Percentiles rank a stretch among this genome's conserved stretches.
phyloP scores from a whole-genome alignment of 2,329 filamentous ascomycete genomes.

The Teratosphaeria zuluensis region DNA sequence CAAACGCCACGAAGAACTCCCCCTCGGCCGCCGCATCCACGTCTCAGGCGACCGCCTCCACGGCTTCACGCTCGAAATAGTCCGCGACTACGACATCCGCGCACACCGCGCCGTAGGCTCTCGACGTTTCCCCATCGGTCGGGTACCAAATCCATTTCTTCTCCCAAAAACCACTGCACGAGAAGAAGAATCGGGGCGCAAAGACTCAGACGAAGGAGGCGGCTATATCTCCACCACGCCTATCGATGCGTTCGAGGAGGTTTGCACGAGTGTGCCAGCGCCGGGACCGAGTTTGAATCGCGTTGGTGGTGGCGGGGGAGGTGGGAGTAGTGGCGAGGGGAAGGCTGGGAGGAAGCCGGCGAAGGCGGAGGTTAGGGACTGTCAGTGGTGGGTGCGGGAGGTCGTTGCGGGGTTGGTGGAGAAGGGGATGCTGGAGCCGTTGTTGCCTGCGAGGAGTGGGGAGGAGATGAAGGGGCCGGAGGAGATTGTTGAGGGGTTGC shows the following conservation, averaged over 20 bases:
- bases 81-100: slow-evolving; percentile 9
- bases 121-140: background rate
- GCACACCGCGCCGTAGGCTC: slow-evolving; percentile 5
- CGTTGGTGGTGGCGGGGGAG: background rate
- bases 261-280: background rate
- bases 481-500: background rate
- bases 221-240: no score
- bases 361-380: slow-evolving; percentile 9
- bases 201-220: no score
- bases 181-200: no score
- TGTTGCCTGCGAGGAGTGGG: background rate
- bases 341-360: slow-evolving; percentile 2
- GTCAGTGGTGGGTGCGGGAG: slow-evolving; percentile 12
- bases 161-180: no score
- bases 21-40: slow-evolving; percentile 8
- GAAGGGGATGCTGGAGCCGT: slow-evolving; percentile 1
- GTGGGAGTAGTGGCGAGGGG: background rate
- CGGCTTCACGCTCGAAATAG: slow-evolving; percentile 9
- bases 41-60: slow-evolving; percentile 11
- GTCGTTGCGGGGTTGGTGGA: slow-evolving; percentile 3
- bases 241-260: no score
- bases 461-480: background rate
- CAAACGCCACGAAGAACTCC: slow-evolving; percentile 2
- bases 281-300: slow-evolving; percentile 10
- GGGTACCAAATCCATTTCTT: no score